Percentiles rank a stretch among this genome's conserved stretches.
These are phyloP conservation scores for Gleditsia sinensis DNA, from an alignment of 306 rosid genomes.

Conservation along the genomic window DNA sequence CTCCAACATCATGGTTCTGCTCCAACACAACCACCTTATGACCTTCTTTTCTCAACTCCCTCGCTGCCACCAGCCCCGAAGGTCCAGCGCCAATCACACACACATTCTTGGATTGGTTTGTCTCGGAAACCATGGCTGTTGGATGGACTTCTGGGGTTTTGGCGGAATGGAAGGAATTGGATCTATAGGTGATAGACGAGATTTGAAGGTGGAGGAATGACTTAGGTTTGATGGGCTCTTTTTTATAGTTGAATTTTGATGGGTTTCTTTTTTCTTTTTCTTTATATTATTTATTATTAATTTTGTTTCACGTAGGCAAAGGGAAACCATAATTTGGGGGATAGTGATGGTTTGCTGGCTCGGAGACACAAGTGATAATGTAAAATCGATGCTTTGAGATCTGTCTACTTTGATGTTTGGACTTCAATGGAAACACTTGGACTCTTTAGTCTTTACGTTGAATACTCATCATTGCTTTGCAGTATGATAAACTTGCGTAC, in stretches of 20 bases:
- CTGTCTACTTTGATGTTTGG: slow-evolving; percentile 39
- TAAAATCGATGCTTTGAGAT: slow-evolving; percentile 43
- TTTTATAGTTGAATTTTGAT: too few species aligned
- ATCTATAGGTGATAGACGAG: background rate
- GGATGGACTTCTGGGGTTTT: background rate
- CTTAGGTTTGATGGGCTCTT: slow-evolving; percentile 9
- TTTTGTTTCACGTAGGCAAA: slow-evolving; percentile 37
- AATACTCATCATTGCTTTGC: background rate
- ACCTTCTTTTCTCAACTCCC: slow-evolving; percentile 82
- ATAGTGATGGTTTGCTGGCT: slow-evolving; percentile 50
- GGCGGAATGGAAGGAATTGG: background rate
- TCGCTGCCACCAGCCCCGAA: slow-evolving; percentile 75
- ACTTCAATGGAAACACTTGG: slow-evolving; percentile 34
- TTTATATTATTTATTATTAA: too few species aligned
- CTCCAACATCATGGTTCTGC: slow-evolving; percentile 84
- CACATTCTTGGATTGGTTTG: slow-evolving; percentile 47
- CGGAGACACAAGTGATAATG: slow-evolving; percentile 58
- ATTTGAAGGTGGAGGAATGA: background rate
- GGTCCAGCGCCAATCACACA: slow-evolving; percentile 95
- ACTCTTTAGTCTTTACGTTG: slow-evolving; percentile 14
- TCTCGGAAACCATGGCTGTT: slow-evolving; percentile 57
- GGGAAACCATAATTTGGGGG: slow-evolving; percentile 33
- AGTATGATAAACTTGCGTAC: slow-evolving; percentile 1
- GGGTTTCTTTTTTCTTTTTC: too few species aligned
- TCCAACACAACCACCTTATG: slow-evolving; percentile 67